Percentiles rank a stretch among this genome's conserved stretches.
Conservation (phyloP, 169 alveolate genomes). For the Toxoplasma gondii region DNA sequence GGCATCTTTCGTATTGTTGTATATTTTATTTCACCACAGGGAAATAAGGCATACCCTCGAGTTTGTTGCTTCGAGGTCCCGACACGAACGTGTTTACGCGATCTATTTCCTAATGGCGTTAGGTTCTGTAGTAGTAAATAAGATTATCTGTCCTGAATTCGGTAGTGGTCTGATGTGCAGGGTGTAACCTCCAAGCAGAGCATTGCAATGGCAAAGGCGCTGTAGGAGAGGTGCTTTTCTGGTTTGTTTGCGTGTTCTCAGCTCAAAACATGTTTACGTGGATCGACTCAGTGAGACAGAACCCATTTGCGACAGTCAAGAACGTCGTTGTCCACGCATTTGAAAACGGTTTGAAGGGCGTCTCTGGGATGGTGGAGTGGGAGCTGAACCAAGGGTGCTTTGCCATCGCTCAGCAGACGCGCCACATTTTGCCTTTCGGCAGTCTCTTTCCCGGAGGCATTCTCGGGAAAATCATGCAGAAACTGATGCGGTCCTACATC, state of each 20-base stretch:
- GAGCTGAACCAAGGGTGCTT: constrained; percentile 62
- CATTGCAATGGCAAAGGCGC: too few relatives aligned
- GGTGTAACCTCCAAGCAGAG: too few relatives aligned
- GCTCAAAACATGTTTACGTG: constrained; percentile 55
- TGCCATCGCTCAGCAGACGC: constrained; percentile 48
- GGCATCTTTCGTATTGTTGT: too few relatives aligned
- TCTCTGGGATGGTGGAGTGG: constrained; percentile 27
- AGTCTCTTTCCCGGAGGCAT: constrained; percentile 60
- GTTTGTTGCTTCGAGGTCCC: too few relatives aligned
- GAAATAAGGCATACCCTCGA: too few relatives aligned
- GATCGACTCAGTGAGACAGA: constrained; percentile 40
- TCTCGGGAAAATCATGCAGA: constrained; percentile 49
- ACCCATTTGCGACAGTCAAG: constrained; percentile 61
- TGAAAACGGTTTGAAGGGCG: constrained; percentile 34
- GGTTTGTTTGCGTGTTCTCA: not conserved
- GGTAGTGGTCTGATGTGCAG: too few relatives aligned
- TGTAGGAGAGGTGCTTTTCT: too few relatives aligned
- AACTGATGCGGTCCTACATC: constrained; percentile 61
- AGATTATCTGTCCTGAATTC: too few relatives aligned
- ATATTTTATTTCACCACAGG: too few relatives aligned
- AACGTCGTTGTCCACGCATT: constrained; percentile 59
- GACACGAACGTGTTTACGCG: too few relatives aligned
- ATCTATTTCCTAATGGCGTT: too few relatives aligned
- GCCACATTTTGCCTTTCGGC: constrained; percentile 47
- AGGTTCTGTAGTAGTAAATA: too few relatives aligned